A percentile compares a stretch with the other conserved stretches of the same genome.
phyloP scores from a whole-genome alignment of 495 filamentous ascomycete genomes.

The Astrothelium subdiscretum region DNA sequence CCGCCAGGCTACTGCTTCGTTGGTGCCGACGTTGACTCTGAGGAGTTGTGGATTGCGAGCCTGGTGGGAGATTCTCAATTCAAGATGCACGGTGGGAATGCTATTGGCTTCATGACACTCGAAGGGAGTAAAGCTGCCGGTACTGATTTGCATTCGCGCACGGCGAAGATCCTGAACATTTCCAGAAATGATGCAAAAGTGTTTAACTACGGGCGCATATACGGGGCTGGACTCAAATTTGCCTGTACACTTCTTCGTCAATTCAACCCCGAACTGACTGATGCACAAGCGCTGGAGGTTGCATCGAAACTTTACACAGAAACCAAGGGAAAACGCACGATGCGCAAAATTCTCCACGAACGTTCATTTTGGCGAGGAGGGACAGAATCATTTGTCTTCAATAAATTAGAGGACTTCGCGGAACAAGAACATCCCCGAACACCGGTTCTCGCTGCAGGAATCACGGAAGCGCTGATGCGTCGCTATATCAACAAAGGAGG shows the following conservation, averaged over 20 bases:
- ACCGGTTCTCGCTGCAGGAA: conserved; percentile 88
- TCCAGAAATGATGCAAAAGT: conserved; percentile 91
- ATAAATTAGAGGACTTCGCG: conserved; percentile 92
- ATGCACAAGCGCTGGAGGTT: conserved; percentile 60
- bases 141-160: conserved; percentile 91
- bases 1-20: conserved; percentile 88
- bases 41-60: conserved; percentile 97
- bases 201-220: conserved; percentile 98
- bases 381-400: conserved; percentile 96
- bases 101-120: conserved; percentile 96
- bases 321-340: conserved; percentile 78
- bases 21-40: conserved; percentile 95
- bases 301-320: conserved; percentile 72
- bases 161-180: conserved; percentile 82
- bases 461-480: conserved; percentile 86
- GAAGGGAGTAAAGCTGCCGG: conserved; percentile 90
- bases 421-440: conserved; percentile 86
- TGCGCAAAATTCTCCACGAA: conserved; percentile 55
- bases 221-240: conserved; percentile 90
- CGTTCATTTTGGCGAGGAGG: conserved; percentile 89
- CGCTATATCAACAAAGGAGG: conserved; percentile 79
- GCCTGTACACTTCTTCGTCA: conserved; percentile 79
- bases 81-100: conserved; percentile 86
- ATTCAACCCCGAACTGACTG: conserved; percentile 76
- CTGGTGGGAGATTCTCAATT: conserved; percentile 92